Conservation (phyloP, 2,329 filamentous ascomycete genomes). For the Didymella pinodella region DNA sequence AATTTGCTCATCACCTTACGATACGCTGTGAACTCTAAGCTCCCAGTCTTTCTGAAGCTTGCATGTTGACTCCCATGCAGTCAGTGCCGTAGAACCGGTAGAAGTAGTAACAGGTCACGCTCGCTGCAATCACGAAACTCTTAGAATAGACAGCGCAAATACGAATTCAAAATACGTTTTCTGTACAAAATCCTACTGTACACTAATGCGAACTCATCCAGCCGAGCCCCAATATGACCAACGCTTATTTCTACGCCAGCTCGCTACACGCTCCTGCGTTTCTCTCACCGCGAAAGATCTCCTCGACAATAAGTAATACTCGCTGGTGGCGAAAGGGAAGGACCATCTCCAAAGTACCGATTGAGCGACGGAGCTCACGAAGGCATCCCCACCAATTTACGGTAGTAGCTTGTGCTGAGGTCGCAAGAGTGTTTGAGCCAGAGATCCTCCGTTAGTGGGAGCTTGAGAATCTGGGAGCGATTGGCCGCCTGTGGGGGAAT, state of each 20-base stretch:
- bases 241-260: background rate
- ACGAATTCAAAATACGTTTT: background rate
- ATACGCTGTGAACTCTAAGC: no score
- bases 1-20: no score
- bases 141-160: no score
- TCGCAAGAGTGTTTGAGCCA: constrained; percentile 74
- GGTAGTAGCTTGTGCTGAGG: constrained; percentile 73
- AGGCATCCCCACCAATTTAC: constrained; percentile 55
- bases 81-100: no score
- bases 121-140: no score
- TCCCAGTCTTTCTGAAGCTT: no score
- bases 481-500: constrained; percentile 38
- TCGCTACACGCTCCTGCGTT: background rate
- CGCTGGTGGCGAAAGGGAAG: no score
- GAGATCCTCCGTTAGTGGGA: constrained; percentile 76
- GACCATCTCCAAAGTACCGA: no score
- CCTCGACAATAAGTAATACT: background rate
- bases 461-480: constrained; percentile 61
- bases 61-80: no score
- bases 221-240: background rate
- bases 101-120: no score
- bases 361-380: no score
- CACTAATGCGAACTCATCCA: constrained; percentile 5
- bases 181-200: constrained; percentile 22
- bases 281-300: background rate